Conservation (phyloP, 805 yeast species). For the Blastobotrys muscicola region DNA sequence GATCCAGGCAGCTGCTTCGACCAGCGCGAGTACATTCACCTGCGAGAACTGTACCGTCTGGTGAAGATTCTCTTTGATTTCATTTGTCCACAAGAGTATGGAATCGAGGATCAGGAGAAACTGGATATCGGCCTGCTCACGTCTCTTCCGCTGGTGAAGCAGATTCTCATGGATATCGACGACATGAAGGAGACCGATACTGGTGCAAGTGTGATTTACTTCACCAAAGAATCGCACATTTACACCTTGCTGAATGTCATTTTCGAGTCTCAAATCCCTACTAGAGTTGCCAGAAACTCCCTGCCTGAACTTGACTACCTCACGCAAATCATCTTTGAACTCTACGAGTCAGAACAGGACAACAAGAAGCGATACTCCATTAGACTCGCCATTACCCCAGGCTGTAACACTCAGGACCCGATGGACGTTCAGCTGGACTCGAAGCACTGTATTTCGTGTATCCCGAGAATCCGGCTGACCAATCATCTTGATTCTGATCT, state of each 20-base stretch:
- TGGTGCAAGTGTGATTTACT: conserved; percentile 81
- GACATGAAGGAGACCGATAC: conserved; percentile 67
- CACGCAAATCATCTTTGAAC: conserved; percentile 88
- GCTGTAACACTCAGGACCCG: conserved; percentile 97
- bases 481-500: conserved; percentile 89
- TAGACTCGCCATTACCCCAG: conserved; percentile 88
- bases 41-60: conserved; percentile 80
- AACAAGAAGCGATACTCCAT: conserved; percentile 75
- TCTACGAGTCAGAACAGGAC: conserved; percentile 69
- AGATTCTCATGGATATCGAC: conserved; percentile 70
- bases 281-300: conserved; percentile 89
- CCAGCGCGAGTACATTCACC: conserved; percentile 64
- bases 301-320: conserved; percentile 92
- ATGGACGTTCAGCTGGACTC: conserved; percentile 93
- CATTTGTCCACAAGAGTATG: conserved; percentile 97
- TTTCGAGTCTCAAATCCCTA: conserved; percentile 89
- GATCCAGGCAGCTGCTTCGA: conserved; percentile 39
- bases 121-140: conserved; percentile 92
- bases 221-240: conserved; percentile 95
- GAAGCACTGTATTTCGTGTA: conserved; percentile 93
- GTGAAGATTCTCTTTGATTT: conserved; percentile 93
- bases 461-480: conserved; percentile 81
- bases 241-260: conserved; percentile 85
- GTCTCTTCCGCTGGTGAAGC: conserved; percentile 85
- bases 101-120: conserved; percentile 90